These are phyloP conservation scores for Fistulinella prunicolor DNA, from an alignment of 768 basidiomycete species.

Conservation along the genomic window DNA sequence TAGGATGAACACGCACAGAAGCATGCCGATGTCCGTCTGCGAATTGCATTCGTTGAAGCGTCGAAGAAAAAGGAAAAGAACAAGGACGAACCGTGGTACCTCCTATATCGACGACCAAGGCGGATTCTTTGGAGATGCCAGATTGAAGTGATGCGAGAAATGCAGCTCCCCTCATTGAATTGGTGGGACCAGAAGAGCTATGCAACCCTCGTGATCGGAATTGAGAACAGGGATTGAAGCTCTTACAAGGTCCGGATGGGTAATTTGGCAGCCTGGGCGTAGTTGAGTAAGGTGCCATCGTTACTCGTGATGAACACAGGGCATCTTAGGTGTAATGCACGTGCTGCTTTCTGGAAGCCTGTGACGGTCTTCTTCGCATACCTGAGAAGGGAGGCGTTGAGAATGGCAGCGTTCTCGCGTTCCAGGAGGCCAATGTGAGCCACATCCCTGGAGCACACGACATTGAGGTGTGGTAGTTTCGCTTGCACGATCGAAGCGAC, in stretches of 20 bases:
- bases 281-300: slow-evolving; percentile 53
- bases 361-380: slow-evolving; percentile 56
- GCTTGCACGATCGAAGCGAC: slow-evolving; percentile 42
- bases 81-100: slow-evolving; percentile 49
- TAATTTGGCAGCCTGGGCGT: slow-evolving; percentile 47
- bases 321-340: slow-evolving; percentile 44
- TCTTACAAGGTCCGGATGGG: slow-evolving; percentile 56
- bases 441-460: slow-evolving; percentile 56
- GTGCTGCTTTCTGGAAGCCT: slow-evolving; percentile 52
- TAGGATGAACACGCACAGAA: slow-evolving; percentile 35
- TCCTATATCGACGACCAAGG: slow-evolving; percentile 61
- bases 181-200: slow-evolving; percentile 55
- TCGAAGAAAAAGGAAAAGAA: slow-evolving; percentile 6
- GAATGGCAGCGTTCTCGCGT: slow-evolving; percentile 65
- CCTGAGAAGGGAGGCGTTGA: slow-evolving; percentile 60
- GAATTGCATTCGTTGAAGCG: slow-evolving; percentile 12
- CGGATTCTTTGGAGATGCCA: slow-evolving; percentile 33
- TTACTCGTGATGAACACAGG: slow-evolving; percentile 59
- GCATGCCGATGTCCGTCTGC: slow-evolving; percentile 57
- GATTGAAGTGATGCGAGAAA: slow-evolving; percentile 49
- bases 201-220: slow-evolving; percentile 6
- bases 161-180: slow-evolving; percentile 68
- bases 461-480: slow-evolving; percentile 40
- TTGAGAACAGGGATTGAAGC: slow-evolving; percentile 4
- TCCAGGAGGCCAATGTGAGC: slow-evolving; percentile 59